phyloP scores from a whole-genome alignment of 2,329 filamentous ascomycete species.

The Penicillium concentricum region DNA sequence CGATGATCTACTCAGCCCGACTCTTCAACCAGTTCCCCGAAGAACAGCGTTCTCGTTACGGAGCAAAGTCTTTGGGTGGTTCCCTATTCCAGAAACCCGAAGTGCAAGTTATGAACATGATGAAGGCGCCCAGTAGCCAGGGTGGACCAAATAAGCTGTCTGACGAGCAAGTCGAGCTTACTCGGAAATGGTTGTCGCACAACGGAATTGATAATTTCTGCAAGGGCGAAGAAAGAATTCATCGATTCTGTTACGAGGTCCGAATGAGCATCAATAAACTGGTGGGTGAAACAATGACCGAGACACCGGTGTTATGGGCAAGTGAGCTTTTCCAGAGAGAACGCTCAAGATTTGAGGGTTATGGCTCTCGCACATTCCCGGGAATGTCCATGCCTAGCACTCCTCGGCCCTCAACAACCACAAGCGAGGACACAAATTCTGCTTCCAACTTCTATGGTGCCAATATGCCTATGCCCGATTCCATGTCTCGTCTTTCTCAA shows the following conservation, averaged over 20 bases:
- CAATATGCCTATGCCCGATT: constrained; percentile 32
- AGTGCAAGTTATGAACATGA: constrained; percentile 79
- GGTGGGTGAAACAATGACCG: constrained; percentile 77
- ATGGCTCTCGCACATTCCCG: constrained; percentile 37
- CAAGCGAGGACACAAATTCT: constrained; percentile 44
- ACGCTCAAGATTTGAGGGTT: constrained; percentile 42
- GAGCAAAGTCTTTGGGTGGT: constrained; percentile 50
- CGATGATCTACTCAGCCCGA: constrained; percentile 67
- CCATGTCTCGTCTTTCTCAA: constrained; percentile 30
- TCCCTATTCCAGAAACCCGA: constrained; percentile 76
- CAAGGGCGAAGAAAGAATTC: constrained; percentile 89
- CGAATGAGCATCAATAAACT: constrained; percentile 82
- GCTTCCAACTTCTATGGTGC: constrained; percentile 27
- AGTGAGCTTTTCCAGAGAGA: constrained; percentile 85
- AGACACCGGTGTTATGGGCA: constrained; percentile 87
- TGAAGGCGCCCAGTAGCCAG: constrained; percentile 78
- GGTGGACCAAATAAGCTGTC: constrained; percentile 92
- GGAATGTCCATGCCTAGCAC: constrained; percentile 47
- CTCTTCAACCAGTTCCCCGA: constrained; percentile 26
- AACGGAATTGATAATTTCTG: constrained; percentile 90
- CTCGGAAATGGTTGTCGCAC: constrained; percentile 75
- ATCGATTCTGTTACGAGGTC: constrained; percentile 88
- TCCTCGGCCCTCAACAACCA: constrained; percentile 44
- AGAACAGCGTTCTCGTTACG: constrained; percentile 40
- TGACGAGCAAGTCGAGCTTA: constrained; percentile 90